Conservation (phyloP, 495 filamentous ascomycete species). For the Hapsidospora chrysogenum region DNA sequence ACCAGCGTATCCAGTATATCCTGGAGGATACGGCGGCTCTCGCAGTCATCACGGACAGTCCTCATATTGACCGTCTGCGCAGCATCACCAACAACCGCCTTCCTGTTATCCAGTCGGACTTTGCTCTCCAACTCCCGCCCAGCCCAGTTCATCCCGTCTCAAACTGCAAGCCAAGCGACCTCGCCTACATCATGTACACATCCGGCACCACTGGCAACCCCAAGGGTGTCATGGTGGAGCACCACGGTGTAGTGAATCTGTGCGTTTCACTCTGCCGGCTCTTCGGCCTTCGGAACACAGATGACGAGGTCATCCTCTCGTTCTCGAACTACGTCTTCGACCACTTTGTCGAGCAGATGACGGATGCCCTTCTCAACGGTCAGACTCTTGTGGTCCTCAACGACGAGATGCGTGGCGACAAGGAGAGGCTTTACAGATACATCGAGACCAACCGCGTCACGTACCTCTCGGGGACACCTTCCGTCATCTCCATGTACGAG, state of each 20-base stretch:
- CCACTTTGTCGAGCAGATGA: neutral
- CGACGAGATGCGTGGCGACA: neutral
- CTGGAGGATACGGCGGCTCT: neutral
- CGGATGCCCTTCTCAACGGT: neutral
- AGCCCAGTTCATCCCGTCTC: neutral
- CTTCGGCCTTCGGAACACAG: neutral
- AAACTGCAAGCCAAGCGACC: neutral
- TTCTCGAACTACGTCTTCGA: neutral
- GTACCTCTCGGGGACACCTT: neutral
- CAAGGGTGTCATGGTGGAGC: neutral
- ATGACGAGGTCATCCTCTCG: neutral
- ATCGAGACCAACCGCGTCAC: neutral
- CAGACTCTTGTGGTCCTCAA: neutral
- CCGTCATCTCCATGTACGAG: neutral
- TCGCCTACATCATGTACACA: neutral
- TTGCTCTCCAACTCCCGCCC: neutral
- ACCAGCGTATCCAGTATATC: neutral
- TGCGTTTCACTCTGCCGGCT: neutral
- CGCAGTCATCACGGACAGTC: neutral
- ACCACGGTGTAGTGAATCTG: neutral
- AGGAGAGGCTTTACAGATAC: neutral
- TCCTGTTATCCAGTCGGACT: neutral
- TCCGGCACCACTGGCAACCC: neutral
- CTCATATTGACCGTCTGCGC: neutral
- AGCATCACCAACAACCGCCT: neutral